These are phyloP conservation scores for Metarhizium humberi DNA, from an alignment of 2,329 filamentous ascomycete species.

Conservation along the genomic window DNA sequence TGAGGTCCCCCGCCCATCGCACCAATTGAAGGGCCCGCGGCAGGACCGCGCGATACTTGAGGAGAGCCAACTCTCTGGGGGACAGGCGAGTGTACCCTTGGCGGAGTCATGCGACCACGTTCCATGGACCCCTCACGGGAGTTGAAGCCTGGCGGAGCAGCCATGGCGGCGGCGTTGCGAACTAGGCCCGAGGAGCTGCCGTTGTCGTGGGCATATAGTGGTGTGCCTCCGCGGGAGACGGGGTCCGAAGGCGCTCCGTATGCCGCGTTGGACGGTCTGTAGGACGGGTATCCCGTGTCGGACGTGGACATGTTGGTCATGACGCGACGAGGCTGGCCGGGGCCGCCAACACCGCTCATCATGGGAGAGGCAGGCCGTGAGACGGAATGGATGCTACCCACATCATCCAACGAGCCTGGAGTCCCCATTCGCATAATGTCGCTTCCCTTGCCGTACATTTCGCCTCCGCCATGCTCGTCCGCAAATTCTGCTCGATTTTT, in stretches of 20 bases:
- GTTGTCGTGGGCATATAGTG: constrained; percentile 42
- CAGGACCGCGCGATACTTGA: not conserved
- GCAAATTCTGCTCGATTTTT: constrained; percentile 85
- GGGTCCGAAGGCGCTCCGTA: constrained; percentile 10
- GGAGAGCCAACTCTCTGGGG: constrained; percentile 2
- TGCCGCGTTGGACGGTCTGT: constrained; percentile 11
- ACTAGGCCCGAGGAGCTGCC: constrained; percentile 45
- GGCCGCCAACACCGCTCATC: constrained; percentile 19
- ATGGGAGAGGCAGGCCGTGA: constrained; percentile 43
- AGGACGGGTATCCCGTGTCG: constrained; percentile 17
- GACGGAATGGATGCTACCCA: constrained; percentile 25
- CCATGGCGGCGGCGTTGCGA: constrained; percentile 39
- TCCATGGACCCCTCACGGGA: constrained; percentile 15
- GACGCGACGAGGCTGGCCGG: constrained; percentile 17
- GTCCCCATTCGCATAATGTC: constrained; percentile 55
- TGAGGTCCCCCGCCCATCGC: constrained; percentile 48
- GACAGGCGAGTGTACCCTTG: constrained; percentile 10
- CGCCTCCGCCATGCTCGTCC: constrained; percentile 74
- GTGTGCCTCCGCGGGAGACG: constrained; percentile 29
- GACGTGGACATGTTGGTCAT: constrained; percentile 8
- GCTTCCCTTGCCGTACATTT: constrained; percentile 49
- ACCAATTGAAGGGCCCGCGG: constrained; percentile 34
- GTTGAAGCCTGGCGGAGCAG: constrained; percentile 17
- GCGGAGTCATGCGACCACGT: constrained; percentile 15
- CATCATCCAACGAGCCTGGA: constrained; percentile 41